A percentile compares a stretch with the other conserved stretches of the same genome.
Conservation (phyloP, 805 yeast genomes). For the Komagataella kurtzmanii region DNA sequence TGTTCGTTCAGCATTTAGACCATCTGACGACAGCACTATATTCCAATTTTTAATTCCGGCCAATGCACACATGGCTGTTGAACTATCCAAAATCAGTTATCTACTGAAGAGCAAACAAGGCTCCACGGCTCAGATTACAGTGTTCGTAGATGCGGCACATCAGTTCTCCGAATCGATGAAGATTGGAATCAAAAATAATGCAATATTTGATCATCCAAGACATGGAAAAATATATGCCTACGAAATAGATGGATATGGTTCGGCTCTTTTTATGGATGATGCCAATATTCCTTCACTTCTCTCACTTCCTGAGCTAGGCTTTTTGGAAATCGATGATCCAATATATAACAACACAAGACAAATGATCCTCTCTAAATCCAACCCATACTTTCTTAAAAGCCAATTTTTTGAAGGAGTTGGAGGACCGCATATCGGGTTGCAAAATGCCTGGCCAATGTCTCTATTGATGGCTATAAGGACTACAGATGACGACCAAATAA, state of each 20-base stretch:
- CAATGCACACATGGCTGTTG: conserved; percentile 62
- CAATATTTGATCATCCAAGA: conserved; percentile 49
- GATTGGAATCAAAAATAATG: conserved; percentile 47
- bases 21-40: conserved; percentile 81
- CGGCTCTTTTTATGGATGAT: conserved; percentile 70
- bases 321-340: conserved; percentile 31
- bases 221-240: conserved; percentile 77
- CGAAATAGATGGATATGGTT: conserved; percentile 82
- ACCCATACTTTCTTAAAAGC: conserved; percentile 68
- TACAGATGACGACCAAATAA: conserved; percentile 58
- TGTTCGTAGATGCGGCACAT: conserved; percentile 11
- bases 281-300: conserved; percentile 79
- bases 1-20: conserved; percentile 74
- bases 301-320: conserved; percentile 73
- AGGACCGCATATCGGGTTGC: conserved; percentile 80
- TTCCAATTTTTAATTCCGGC: conserved; percentile 77
- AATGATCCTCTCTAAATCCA: conserved; percentile 53
- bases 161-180: conserved; percentile 28
- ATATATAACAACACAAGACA: conserved; percentile 68
- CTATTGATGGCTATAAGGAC: conserved; percentile 67
- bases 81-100: conserved; percentile 28
- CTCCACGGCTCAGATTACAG: neutral
- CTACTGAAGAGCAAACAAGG: conserved; percentile 7
- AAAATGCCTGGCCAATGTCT: conserved; percentile 87
- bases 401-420: conserved; percentile 63